Base-by-base conservation (phyloP, 306 rosid species). In the Dalbergia cultrata region DNA sequence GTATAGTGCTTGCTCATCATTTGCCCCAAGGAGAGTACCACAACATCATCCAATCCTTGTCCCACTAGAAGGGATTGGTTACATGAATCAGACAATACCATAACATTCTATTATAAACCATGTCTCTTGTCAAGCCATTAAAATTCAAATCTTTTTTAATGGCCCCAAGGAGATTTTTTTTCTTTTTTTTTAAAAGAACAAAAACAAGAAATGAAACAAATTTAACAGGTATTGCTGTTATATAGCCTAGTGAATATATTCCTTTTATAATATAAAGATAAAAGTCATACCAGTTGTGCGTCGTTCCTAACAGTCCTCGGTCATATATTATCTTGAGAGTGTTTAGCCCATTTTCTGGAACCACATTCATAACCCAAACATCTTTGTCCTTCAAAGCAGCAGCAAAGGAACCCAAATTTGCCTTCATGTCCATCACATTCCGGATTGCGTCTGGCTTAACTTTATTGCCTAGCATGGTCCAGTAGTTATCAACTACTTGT, bases 351-450 rank as follows among this genome's bases (percentile, higher is more conserved):
- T 92, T 94, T 86, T 91, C 93, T 9, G 95, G 90, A 63, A 92
- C 94, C 44, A 91, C 97, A 68, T 95, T 95, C 99, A 95, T 92
- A 79, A 93, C 97, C 99, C 99, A 95, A 70, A 95, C 94, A 70
- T 89, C 92, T 85, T 85, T 95, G 83, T 84, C 86, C 79, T 86
- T 95, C 76, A 95, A 83, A 88, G 97, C 94, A 86, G 99, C 97
- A 26, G 94, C 97, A 81, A 93, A 93, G 33, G 99, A 95, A 45
- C 97, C 97, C 89, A 95, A 85, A 75, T 82, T 71, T 59, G 99
- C 93, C 77, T 95, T 95, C 98, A 95, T 92, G 90, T 95, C 98
- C 98, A 95, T 95, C 78, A 95, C 85, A 10, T 95, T 95, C 85
- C 99, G 84, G 76, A 92, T 21, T 9, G 92, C 77, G 69, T 91